Percentiles rank a stretch among this genome's conserved stretches.
phyloP scores from a whole-genome alignment of 345 rosid species.

The Salix arbutifolia region DNA sequence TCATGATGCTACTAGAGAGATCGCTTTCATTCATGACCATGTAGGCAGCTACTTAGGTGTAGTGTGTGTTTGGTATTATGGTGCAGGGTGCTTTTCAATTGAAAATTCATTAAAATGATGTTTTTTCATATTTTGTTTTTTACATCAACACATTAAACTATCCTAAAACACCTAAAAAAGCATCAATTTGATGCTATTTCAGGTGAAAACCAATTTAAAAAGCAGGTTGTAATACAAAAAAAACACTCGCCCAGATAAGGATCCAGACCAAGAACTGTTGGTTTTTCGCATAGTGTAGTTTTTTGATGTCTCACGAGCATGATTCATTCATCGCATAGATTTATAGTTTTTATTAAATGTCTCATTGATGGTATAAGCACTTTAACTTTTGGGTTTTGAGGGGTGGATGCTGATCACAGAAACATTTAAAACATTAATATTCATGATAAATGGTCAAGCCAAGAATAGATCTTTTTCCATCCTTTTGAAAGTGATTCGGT shows the following conservation, averaged over 20 bases:
- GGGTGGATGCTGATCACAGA: not conserved
- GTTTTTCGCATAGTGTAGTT: not conserved
- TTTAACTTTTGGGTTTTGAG: not conserved
- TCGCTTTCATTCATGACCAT: not conserved
- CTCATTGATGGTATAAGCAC: not conserved
- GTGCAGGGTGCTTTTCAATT: too few relatives aligned
- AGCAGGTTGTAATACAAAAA: too few relatives aligned
- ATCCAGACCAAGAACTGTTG: not conserved
- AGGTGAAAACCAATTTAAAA: too few relatives aligned
- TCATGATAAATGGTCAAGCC: not conserved
- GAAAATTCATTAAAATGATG: too few relatives aligned
- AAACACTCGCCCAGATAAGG: not conserved
- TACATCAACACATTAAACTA: too few relatives aligned
- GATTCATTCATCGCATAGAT: not conserved
- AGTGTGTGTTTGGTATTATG: too few relatives aligned
- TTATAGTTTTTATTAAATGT: not conserved
- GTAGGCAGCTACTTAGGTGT: too few relatives aligned
- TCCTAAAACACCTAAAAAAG: too few relatives aligned
- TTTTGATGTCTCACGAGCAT: not conserved
- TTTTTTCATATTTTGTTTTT: too few relatives aligned
- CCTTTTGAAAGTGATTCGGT: not conserved
- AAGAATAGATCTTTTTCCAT: too few relatives aligned
- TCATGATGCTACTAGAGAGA: not conserved
- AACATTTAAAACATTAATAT: not conserved
- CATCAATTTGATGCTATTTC: too few relatives aligned